Evolutionary conservation across 2,329 filamentous ascomycete genomes (phyloP).

Genomic region (Colletotrichum eleusines): DNA sequence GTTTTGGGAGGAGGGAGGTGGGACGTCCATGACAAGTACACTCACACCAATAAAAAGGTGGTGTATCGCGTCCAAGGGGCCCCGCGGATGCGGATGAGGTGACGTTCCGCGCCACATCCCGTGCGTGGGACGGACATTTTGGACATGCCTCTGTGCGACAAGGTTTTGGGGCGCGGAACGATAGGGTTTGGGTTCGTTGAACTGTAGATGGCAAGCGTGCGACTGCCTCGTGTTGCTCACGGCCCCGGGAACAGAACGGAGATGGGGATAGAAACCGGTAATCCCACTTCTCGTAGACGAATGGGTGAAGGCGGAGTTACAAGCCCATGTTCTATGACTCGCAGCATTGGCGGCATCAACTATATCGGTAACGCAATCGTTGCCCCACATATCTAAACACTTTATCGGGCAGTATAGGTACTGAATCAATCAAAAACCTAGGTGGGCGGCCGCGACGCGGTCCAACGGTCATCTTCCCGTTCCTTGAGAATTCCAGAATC

Average conservation of each 20-base stretch:
- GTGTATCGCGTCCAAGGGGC: background rate
- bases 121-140: background rate
- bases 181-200: background rate
- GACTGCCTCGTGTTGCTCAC: background rate
- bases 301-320: conserved; percentile 8
- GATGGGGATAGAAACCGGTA: background rate
- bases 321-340: conserved; percentile 19
- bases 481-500: background rate
- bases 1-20: conserved; percentile 20
- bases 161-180: background rate
- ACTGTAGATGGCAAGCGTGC: background rate
- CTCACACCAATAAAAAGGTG: background rate
- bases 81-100: conserved; percentile 11
- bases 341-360: background rate
- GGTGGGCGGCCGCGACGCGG: no score
- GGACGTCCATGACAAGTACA: conserved; percentile 21
- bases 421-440: background rate
- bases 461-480: background rate
- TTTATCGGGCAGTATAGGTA: background rate
- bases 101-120: background rate
- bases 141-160: background rate
- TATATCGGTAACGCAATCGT: background rate
- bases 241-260: conserved; percentile 2
- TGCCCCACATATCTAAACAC: background rate
- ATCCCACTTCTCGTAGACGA: conserved; percentile 5